phyloP scores from a whole-genome alignment of 2,329 filamentous ascomycete genomes.

The Akanthomyces lecanii region DNA sequence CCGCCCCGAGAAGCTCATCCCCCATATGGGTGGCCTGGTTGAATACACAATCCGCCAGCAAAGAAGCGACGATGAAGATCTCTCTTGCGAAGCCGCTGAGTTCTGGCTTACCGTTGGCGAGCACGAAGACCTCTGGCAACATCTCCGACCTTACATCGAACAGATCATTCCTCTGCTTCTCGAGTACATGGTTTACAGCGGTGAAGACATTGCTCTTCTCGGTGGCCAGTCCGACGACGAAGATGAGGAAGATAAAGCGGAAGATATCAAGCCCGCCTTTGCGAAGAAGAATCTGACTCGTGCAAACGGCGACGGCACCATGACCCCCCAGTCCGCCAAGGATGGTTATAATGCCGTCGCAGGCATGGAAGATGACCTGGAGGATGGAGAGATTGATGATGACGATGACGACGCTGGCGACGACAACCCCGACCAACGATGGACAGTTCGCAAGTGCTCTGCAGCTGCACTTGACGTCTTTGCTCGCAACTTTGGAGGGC shows the following conservation, averaged over 20 bases:
- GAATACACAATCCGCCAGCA: constrained; percentile 93
- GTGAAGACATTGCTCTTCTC: constrained; percentile 83
- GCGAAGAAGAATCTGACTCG: constrained; percentile 65
- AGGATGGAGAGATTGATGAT: constrained; percentile 85
- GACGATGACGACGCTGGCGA: constrained; percentile 71
- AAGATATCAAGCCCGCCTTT: constrained; percentile 92
- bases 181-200: constrained; percentile 92
- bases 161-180: constrained; percentile 88
- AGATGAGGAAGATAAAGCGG: constrained; percentile 79
- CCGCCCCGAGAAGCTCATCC: constrained; percentile 82
- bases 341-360: constrained; percentile 55
- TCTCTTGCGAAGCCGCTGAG: constrained; percentile 91
- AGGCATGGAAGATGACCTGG: constrained; percentile 65
- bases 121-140: constrained; percentile 72
- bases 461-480: constrained; percentile 93
- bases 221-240: constrained; percentile 85
- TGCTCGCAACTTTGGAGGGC: constrained; percentile 79
- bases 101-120: constrained; percentile 96
- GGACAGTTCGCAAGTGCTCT: constrained; percentile 96
- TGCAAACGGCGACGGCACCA: constrained; percentile 47
- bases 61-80: constrained; percentile 77
- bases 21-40: constrained; percentile 81
- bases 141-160: constrained; percentile 70
- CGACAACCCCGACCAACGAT: constrained; percentile 80
- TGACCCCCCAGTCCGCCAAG: constrained; percentile 47